Conservation (phyloP, 768 basidiomycete genomes). For the Podaxis mareebaensis region DNA sequence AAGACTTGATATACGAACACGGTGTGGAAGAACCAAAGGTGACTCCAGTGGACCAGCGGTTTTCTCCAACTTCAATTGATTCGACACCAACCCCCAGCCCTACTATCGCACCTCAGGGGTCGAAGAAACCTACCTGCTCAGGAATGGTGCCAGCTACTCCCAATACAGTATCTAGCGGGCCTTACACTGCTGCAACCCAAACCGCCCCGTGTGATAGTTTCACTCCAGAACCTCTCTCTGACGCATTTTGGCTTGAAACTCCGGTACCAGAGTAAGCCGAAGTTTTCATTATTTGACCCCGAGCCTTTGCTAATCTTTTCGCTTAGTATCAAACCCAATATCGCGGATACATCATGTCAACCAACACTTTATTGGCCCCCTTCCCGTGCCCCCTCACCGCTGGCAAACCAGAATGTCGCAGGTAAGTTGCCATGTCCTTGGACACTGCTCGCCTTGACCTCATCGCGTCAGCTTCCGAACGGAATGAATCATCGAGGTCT, state of each 20-base stretch:
- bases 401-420: not conserved
- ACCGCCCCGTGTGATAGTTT: not conserved
- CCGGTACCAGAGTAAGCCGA: not conserved
- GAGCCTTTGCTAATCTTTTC: not conserved
- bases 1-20: not conserved
- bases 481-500: not conserved
- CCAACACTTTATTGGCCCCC: not conserved
- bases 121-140: not conserved
- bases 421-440: not conserved
- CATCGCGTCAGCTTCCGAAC: not conserved
- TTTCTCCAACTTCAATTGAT: conserved; percentile 14
- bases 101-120: not conserved
- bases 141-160: not conserved
- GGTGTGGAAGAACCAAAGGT: not conserved
- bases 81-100: conserved; percentile 14
- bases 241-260: not conserved
- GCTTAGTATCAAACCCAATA: not conserved
- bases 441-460: not conserved
- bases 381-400: not conserved
- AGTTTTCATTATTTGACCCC: not conserved
- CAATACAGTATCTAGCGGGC: not conserved
- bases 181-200: not conserved
- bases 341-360: not conserved
- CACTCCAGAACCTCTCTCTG: not conserved
- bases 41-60: not conserved